These are phyloP conservation scores for Fusarium sororula DNA, from an alignment of 2,329 filamentous ascomycete genomes.

Conservation along the genomic window DNA sequence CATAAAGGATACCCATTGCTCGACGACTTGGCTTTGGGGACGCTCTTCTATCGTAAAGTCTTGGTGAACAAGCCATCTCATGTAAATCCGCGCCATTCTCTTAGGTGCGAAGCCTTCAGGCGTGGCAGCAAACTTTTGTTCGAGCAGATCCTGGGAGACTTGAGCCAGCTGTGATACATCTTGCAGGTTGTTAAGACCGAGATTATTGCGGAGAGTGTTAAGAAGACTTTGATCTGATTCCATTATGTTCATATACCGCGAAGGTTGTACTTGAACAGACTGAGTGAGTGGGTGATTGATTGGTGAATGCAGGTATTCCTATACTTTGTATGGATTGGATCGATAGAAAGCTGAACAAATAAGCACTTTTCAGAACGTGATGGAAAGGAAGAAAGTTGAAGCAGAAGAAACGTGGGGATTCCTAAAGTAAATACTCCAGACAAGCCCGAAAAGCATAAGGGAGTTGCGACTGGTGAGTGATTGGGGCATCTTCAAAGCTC, in stretches of 20 bases:
- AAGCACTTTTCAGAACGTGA: background rate
- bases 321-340: background rate
- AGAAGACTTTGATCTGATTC: slow-evolving; percentile 26
- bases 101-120: slow-evolving; percentile 3
- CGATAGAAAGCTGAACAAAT: background rate
- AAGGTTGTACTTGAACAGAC: background rate
- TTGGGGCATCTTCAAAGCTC: background rate
- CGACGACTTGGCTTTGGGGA: background rate
- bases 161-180: slow-evolving; percentile 32
- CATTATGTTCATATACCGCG: slow-evolving; percentile 25
- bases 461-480: background rate
- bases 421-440: background rate
- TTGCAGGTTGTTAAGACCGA: slow-evolving; percentile 38
- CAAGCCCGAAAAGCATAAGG: background rate
- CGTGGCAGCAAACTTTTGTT: slow-evolving; percentile 27
- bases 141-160: slow-evolving; percentile 40
- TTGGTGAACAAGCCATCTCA: slow-evolving; percentile 43
- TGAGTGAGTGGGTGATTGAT: background rate
- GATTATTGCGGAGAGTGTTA: slow-evolving; percentile 23
- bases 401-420: background rate
- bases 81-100: slow-evolving; percentile 39
- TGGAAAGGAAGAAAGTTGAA: background rate
- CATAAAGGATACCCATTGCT: background rate
- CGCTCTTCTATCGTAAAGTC: background rate
- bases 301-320: background rate